Evolutionary conservation across 2,329 filamentous ascomycete species (phyloP), one percentile per base, ranked within the genome.

Genomic region (Aphanocladium album): DNA sequence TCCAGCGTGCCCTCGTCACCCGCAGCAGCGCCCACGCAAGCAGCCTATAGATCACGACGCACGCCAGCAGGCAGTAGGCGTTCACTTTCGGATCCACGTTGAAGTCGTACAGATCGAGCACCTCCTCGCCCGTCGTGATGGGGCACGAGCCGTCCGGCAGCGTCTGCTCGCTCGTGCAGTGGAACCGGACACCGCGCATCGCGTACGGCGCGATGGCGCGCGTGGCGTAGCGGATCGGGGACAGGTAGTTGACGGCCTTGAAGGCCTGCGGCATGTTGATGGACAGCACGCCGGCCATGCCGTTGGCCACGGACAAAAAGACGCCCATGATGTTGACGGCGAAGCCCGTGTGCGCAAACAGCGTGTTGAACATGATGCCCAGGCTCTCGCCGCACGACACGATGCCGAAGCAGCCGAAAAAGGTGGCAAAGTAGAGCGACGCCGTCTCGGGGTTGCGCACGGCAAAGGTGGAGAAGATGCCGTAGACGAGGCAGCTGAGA

Each of bases 311-410:
- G 0, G 85, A 86, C 3, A 93, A 77, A 19, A 92, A 78, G 46
- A 90, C 81, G 1, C 83, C 86, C 64, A 88, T 90, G 60, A 90
- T 74, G 66, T 90, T 91, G 62, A 92, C 84, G 0, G 89, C 88
- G 70, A 92, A 92, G 2, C 89, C 89, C 0, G 88, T 89, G 68
- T 92, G 89, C 8, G 71, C 72, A 70, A 91, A 89, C 9, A 92
- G 74, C 0, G 89, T 91, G 74, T 91, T 91, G 77, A 92, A 92
- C 75, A 91, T 85, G 68, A 93, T 91, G 1, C 89, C 89, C 1
- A 92, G 69, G 57, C 85, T 89, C 76, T 92, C 89, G 27, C 89
- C 89, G 67, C 88, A 91, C 58, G 79, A 87, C 17, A 90, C 87
- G 59, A 92, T 83, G 65, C 85, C 88, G 68, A 92, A 91, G 64